A percentile compares a stretch with the other conserved stretches of the same genome.
Conservation (phyloP, 2,329 filamentous ascomycete species). For the Keithomyces neogunnii region DNA sequence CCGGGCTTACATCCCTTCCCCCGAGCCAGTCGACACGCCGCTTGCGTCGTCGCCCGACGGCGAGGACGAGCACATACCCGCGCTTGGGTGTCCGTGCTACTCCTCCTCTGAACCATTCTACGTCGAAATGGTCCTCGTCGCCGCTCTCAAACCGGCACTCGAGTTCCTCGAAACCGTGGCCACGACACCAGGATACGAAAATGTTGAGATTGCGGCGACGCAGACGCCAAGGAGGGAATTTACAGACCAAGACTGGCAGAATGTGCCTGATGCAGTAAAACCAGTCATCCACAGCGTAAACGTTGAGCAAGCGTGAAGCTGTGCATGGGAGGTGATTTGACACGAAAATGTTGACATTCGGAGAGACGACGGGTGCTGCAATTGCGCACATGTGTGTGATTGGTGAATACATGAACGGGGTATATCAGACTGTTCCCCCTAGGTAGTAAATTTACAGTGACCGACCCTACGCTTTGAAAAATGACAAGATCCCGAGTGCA, state of each 20-base stretch:
- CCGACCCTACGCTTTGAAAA: slow-evolving; percentile 27
- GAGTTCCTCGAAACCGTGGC: slow-evolving; percentile 54
- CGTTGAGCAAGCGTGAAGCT: slow-evolving; percentile 14
- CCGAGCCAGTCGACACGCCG: slow-evolving; percentile 40
- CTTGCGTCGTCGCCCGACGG: slow-evolving; percentile 46
- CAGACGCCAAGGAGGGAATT: slow-evolving; percentile 13
- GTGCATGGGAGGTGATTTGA: slow-evolving; percentile 7
- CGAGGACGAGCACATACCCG: slow-evolving; percentile 28
- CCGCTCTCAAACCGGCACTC: slow-evolving; percentile 44
- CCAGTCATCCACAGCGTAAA: slow-evolving; percentile 16
- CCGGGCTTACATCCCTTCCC: slow-evolving; percentile 52
- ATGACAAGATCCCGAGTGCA: slow-evolving; percentile 20
- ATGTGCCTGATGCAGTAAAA: slow-evolving; percentile 20
- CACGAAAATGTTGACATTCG: not conserved
- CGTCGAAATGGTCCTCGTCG: slow-evolving; percentile 54
- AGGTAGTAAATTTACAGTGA: not conserved
- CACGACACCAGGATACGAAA: slow-evolving; percentile 26
- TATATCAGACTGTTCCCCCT: not conserved
- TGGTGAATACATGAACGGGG: not conserved
- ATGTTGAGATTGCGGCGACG: slow-evolving; percentile 27
- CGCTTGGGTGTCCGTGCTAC: slow-evolving; percentile 57
- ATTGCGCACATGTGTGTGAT: not conserved
- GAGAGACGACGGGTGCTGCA: not conserved
- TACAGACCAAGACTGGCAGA: slow-evolving; percentile 21
- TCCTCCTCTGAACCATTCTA: slow-evolving; percentile 54